These are phyloP conservation scores for Hymenoscyphus linearis DNA, from an alignment of 2,329 filamentous ascomycete genomes.

Conservation along the genomic window DNA sequence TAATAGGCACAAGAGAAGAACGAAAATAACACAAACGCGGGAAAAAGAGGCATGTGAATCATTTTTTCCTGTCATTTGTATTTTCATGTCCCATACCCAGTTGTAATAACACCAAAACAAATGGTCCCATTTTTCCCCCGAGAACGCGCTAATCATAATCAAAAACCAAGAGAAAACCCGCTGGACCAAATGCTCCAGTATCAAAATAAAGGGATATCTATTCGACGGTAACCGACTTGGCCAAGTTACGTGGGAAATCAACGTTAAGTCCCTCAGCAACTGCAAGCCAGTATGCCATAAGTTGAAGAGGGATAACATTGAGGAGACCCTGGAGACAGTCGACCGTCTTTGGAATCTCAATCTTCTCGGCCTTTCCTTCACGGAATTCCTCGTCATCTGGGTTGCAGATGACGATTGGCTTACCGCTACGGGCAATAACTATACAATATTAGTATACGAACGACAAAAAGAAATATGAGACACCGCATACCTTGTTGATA, in stretches of 20 bases:
- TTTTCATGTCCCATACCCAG: neutral
- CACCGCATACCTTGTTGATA: constrained; percentile 82
- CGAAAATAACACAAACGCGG: neutral
- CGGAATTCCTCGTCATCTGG: constrained; percentile 83
- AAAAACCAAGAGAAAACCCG: constrained; percentile 2
- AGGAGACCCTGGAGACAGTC: constrained; percentile 94
- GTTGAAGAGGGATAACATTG: constrained; percentile 94
- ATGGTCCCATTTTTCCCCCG: neutral
- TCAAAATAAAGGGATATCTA: constrained; percentile 41
- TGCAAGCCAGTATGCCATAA: constrained; percentile 98
- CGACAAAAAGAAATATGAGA: neutral
- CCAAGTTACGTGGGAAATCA: constrained; percentile 96
- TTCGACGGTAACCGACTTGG: constrained; percentile 98
- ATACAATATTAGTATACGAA: constrained; percentile 27
- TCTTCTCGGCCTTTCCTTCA: constrained; percentile 84
- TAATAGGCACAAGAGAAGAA: neutral
- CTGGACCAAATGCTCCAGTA: neutral
- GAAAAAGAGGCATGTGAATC: neutral
- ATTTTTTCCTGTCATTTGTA: neutral
- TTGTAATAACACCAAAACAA: neutral
- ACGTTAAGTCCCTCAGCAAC: constrained; percentile 95
- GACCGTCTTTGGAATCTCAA: constrained; percentile 93
- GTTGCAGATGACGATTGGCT: constrained; percentile 99
- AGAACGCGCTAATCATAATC: constrained; percentile 6
- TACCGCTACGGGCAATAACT: constrained; percentile 93